Base-by-base conservation (phyloP, 768 basidiomycete species). In the Tylopilus sp. region DNA sequence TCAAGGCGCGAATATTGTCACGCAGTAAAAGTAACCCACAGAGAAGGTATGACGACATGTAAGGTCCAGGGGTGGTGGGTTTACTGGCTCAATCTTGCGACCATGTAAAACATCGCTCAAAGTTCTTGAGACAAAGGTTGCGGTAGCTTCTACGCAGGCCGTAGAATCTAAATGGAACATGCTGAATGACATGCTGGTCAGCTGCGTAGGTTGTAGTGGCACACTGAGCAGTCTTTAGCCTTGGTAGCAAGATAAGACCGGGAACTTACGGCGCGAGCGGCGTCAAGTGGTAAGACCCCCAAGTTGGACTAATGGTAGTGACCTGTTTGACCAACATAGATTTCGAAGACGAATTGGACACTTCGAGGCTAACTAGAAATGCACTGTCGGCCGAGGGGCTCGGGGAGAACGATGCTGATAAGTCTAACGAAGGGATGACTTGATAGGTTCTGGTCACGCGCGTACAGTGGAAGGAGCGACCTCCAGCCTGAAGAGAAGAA, bases 241-340 rank as follows among this genome's bases (percentile, higher is more conserved):
- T 45, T 42, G 30, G 44, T 21, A 40, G 17, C 16, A 44, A 45
- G 49, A 24, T 22, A 2, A 50, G 16, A 17, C 2, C 7, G 1
- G 40, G 30, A 22, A 73, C 87, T 66, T 59, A 87, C 85, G 72
- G 62, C 19, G 65, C 56, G 16, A 64, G 56, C 11, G 72, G 66
- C 3, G 68, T 57, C n/a, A 79, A 48, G 8, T 77, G 61, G 2
- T 67, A 65, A 55, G 81, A 84, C 37, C 68, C 66, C 92, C 92
- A 94, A 6, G 74, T 71, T 1, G 89, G 81, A 59, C 91, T 92
- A 45, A 91, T 56, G 25, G 81, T 76, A 4, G 78, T 79, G 8
- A 93, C 60, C 58, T 89, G 84, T 4, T 74, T 75, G 17, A 94
- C 57, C 16, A 67, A 60, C 29, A 89, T 61, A 16, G 74, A 62